Conservation (phyloP, 495 filamentous ascomycete genomes). For the Alectoria sarmentosa region DNA sequence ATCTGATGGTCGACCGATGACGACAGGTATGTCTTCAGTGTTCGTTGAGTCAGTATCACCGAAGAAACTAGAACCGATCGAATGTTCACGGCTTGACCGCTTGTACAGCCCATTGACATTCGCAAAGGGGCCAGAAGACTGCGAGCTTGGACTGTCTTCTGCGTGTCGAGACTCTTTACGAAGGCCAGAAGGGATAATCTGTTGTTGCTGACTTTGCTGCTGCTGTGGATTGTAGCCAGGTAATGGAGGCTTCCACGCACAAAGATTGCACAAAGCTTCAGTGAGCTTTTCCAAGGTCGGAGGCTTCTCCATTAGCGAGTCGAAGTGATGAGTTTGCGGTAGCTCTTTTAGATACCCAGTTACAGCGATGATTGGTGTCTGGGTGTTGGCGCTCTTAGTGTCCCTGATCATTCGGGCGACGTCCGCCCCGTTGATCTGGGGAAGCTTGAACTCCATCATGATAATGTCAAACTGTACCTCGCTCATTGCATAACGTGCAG, state of each 20-base stretch:
- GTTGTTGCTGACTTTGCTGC: conserved; percentile 29
- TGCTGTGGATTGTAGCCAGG: conserved; percentile 41
- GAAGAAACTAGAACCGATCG: conserved; percentile 77
- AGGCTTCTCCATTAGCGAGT: conserved; percentile 90
- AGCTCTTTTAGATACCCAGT: conserved; percentile 96
- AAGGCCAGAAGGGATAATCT: conserved; percentile 51
- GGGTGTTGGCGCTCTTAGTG: conserved; percentile 86
- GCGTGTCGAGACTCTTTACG: conserved; percentile 53
- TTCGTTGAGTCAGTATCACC: conserved; percentile 75
- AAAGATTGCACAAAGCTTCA: conserved; percentile 76
- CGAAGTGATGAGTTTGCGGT: conserved; percentile 88
- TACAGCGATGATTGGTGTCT: conserved; percentile 93
- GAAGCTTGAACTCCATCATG: conserved; percentile 93
- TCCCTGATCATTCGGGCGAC: conserved; percentile 96
- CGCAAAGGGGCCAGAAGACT: conserved; percentile 64
- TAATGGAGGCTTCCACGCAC: conserved; percentile 82
- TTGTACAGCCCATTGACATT: conserved; percentile 62
- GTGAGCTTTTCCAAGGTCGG: conserved; percentile 82
- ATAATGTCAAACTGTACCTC: conserved; percentile 95
- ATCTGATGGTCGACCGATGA: conserved; percentile 62
- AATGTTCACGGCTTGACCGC: conserved; percentile 74
- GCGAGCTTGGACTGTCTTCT: conserved; percentile 81
- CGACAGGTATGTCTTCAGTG: conserved; percentile 70
- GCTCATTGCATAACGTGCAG: conserved; percentile 82
- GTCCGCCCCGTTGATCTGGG: conserved; percentile 88